Percentiles rank a stretch among this genome's conserved stretches.
These are phyloP conservation scores for Salisapilia sapeloensis DNA, from an alignment of 352 stramenopile species.

Conservation along the genomic window DNA sequence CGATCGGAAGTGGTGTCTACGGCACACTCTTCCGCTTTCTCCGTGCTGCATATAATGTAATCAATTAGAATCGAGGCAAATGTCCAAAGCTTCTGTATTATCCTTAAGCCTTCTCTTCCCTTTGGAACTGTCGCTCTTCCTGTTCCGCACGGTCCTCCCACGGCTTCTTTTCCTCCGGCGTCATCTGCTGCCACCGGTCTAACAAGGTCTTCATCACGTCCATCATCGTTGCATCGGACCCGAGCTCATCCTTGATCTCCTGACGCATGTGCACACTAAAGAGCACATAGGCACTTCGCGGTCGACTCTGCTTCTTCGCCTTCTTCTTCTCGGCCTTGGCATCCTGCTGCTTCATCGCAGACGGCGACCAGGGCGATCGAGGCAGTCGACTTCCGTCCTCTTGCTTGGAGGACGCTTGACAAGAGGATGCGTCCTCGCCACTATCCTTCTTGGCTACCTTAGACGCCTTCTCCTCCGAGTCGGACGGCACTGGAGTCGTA, in stretches of 20 bases:
- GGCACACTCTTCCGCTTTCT: too few relatives aligned
- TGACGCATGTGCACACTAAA: slow-evolving; percentile 44
- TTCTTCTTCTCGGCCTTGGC: slow-evolving; percentile 37
- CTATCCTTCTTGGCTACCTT: slow-evolving; percentile 34
- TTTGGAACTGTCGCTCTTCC: slow-evolving; percentile 45
- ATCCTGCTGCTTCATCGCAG: slow-evolving; percentile 41
- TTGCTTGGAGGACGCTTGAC: slow-evolving; percentile 11
- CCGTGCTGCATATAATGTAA: too few relatives aligned
- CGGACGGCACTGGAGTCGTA: too few relatives aligned
- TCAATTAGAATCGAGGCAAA: too few relatives aligned
- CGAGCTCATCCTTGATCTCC: slow-evolving; percentile 25
- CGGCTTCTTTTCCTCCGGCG: slow-evolving; percentile 22
- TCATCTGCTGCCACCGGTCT: slow-evolving; percentile 40
- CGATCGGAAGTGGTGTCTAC: too few relatives aligned
- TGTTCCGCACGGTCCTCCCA: slow-evolving; percentile 41
- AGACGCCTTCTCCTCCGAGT: slow-evolving; percentile 8
- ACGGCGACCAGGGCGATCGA: slow-evolving; percentile 45
- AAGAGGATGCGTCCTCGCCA: slow-evolving; percentile 1
- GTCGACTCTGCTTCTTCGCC: slow-evolving; percentile 24
- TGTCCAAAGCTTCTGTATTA: too few relatives aligned
- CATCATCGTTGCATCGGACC: slow-evolving; percentile 22
- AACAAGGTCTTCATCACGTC: slow-evolving; percentile 41
- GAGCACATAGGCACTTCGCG: slow-evolving; percentile 47
- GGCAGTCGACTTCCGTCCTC: slow-evolving; percentile 13
- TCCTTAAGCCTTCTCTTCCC: slow-evolving; percentile 9